These are phyloP conservation scores for Fusarium succisae DNA, from an alignment of 2,329 filamentous ascomycete species.

Conservation along the genomic window DNA sequence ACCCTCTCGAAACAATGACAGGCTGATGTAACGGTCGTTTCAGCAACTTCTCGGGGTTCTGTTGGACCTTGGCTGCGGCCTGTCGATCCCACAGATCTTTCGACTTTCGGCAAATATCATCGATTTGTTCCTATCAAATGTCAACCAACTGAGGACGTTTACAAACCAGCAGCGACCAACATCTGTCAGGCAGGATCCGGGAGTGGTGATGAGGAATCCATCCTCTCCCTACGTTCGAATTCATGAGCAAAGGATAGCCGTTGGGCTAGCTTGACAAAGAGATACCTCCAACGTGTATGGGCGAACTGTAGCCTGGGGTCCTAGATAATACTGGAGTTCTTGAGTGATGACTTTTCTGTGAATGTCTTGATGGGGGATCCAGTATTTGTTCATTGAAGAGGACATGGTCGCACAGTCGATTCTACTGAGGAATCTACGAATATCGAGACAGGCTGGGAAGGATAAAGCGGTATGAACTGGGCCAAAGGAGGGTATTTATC, in stretches of 20 bases:
- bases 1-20: conserved; percentile 55
- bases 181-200: conserved; percentile 67
- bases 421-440: conserved; percentile 12
- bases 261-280: conserved; percentile 31
- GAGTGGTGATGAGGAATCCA: conserved; percentile 68
- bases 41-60: conserved; percentile 58
- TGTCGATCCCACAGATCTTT: conserved; percentile 66
- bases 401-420: conserved; percentile 38
- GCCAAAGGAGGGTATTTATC: conserved; percentile 42
- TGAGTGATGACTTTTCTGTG: conserved; percentile 68
- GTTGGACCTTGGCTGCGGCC: conserved; percentile 59
- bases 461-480: conserved; percentile 17
- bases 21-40: conserved; percentile 68
- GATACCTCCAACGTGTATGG: conserved; percentile 65
- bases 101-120: conserved; percentile 69
- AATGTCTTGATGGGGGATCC: conserved; percentile 68
- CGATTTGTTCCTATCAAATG: conserved; percentile 65
- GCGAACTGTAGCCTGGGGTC: conserved; percentile 65
- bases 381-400: conserved; percentile 64
- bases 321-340: conserved; percentile 67
- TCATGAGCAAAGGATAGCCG: conserved; percentile 37
- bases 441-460: conserved; percentile 23
- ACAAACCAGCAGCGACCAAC: conserved; percentile 52
- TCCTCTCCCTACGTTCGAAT: conserved; percentile 62
- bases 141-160: conserved; percentile 25